phyloP scores from a whole-genome alignment of 2,329 filamentous ascomycete genomes.

The Microdochium trichocladiopsis region DNA sequence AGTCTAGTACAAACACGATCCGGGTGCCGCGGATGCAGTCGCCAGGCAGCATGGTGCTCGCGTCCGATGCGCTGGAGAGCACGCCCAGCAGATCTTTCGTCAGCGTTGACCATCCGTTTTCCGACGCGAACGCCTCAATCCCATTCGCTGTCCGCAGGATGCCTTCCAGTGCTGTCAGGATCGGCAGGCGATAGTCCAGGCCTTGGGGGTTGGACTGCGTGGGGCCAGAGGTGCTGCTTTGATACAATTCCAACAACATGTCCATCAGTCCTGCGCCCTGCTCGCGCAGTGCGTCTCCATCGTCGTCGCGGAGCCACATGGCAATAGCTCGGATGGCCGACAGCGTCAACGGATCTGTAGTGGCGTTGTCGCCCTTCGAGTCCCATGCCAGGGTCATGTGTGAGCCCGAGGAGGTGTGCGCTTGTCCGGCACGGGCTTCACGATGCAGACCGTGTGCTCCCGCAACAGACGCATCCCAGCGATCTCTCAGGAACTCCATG shows the following conservation, averaged over 20 bases:
- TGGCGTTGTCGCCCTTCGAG: conserved; percentile 36
- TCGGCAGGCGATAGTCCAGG: conserved; percentile 45
- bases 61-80: conserved; percentile 23
- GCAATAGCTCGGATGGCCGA: conserved; percentile 50
- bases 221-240: conserved; percentile 16
- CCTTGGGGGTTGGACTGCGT: conserved; percentile 13
- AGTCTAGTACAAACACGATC: conserved; percentile 47
- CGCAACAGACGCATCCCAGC: conserved; percentile 61
- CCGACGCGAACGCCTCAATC: conserved; percentile 35
- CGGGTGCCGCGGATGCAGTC: conserved; percentile 43
- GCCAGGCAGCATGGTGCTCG: conserved; percentile 6
- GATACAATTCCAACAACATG: conserved; percentile 58
- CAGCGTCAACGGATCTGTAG: conserved; percentile 51
- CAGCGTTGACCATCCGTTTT: conserved; percentile 48
- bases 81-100: conserved; percentile 40
- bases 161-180: conserved; percentile 54
- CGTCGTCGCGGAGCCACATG: conserved; percentile 65
- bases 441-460: conserved; percentile 56
- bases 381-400: conserved; percentile 52
- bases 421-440: conserved; percentile 37
- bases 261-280: conserved; percentile 54
- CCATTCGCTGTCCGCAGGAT: conserved; percentile 42
- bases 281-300: conserved; percentile 48
- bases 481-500: conserved; percentile 60
- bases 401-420: conserved; percentile 36